Base-by-base conservation (phyloP, 202 grass and related monocot genomes). In the Musa balbisiana region DNA sequence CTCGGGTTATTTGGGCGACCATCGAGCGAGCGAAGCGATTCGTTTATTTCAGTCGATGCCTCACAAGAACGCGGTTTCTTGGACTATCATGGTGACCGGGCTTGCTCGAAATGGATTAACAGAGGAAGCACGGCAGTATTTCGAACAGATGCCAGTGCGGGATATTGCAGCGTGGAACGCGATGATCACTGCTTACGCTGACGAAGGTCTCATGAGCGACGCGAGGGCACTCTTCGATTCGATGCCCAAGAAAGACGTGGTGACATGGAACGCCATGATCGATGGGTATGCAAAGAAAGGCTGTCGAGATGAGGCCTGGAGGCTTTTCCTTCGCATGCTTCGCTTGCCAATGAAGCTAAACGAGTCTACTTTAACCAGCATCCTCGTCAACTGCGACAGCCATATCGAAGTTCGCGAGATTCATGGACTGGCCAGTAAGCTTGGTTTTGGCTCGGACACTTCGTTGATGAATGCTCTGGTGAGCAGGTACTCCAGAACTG, bases 401-500 rank as follows among this genome's bases (percentile, higher is more conserved):
- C 86, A n/a, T 51, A 22, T 11, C 2, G 84, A 87, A 78, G 81
- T 85, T 54, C 72, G 13, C 50, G 81, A 89, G 78, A 78, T 92
- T 69, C 86, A 89, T 68, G 82, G 80, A 12, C 6, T 89, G 11
- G 65, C 75, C 26, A 73, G 49, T 50, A 63, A 49, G 51, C 14
- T 69, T 52, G 86, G 86, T 25, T 33, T 83, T 62, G 50, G 80
- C 16, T 76, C 76, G 33, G 65, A 87, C 24, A 87, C 82, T 72
- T 73, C 11, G 51, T 27, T 92, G 60, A 74, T 73, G 52, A 92
- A 92, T 73, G 29, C 87, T 79, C 33, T 92, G 22, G 60, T 92
- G 33, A 77, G 75, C 16, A 83, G 74, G 90, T 92, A 92, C 63
- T 89, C 87, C 0, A 85, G 82, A 79, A 81, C 70, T 2, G 84